Evolutionary conservation across 2,329 filamentous ascomycete genomes (phyloP).

Genomic region (Xylaria multiplex): DNA sequence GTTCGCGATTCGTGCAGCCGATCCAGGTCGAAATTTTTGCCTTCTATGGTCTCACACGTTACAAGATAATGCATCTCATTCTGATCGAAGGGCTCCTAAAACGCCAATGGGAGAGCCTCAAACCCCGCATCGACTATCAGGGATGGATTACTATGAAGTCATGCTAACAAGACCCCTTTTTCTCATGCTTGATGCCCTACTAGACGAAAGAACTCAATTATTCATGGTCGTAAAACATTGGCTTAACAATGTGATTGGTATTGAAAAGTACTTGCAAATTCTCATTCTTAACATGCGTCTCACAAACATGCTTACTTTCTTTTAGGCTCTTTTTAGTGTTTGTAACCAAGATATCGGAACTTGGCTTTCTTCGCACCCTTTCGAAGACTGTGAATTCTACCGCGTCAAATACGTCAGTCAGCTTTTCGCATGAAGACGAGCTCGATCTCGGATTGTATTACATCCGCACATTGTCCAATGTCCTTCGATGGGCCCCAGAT

Average conservation of each 20-base stretch:
- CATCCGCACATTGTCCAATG: conserved; percentile 76
- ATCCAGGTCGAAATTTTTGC: conserved; percentile 75
- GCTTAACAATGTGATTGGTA: conserved; percentile 74
- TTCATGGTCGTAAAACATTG: conserved; percentile 83
- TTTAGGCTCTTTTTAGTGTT: conserved; percentile 70
- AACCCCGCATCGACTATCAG: conserved; percentile 57
- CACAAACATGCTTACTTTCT: conserved; percentile 38
- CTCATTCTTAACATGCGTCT: neutral
- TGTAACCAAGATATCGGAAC: conserved; percentile 64
- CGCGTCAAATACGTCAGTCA: conserved; percentile 44
- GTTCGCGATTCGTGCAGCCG: conserved; percentile 61
- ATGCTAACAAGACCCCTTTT: conserved; percentile 86
- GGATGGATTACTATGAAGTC: conserved; percentile 71
- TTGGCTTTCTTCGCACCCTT: conserved; percentile 61
- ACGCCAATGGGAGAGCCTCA: conserved; percentile 50
- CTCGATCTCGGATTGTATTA: conserved; percentile 82
- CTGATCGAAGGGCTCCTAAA: conserved; percentile 55
- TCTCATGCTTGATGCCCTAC: conserved; percentile 80
- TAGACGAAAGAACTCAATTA: conserved; percentile 76
- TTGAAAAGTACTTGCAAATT: conserved; percentile 64
- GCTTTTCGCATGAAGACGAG: conserved; percentile 69
- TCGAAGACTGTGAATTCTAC: conserved; percentile 41
- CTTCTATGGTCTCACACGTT: conserved; percentile 85
- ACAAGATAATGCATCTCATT: conserved; percentile 63
- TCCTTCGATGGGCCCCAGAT: conserved; percentile 75